Evolutionary conservation across 2,329 filamentous ascomycete genomes (phyloP), one percentile per base, ranked within the genome.

Genomic region (Epichloe hybrida): DNA sequence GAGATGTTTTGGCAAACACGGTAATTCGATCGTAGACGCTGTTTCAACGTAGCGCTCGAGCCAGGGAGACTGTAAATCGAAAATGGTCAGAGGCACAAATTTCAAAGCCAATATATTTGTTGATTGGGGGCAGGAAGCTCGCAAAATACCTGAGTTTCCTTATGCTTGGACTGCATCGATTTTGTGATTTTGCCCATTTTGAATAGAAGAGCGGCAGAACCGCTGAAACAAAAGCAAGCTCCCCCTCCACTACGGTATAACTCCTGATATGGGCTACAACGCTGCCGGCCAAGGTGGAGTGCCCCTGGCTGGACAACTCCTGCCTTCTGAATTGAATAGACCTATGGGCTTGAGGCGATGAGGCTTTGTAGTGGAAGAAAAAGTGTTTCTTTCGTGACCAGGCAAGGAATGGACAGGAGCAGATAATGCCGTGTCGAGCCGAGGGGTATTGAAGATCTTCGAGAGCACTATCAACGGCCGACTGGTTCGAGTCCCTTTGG

Each of bases 21-120:
- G 82, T 61, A 96, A 72, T 45, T 88, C 79, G 57, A 79, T 74
- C 52, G 77, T 76, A 57, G 81, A 81, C 47, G 86, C 82, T 58
- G 76, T 75, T 60, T 83, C 74, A 61, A 95, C 84, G 64, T 90
- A 97, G 50, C 84, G 77, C 67, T 84, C 79, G 57, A 97, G 78
- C 75, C 86, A 95, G 58, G 88, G 84, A 67, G 93, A 95, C 88
- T 96, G 58, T 46, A 9, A 31, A 23, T 5, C 12, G 31, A 38
- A 42, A 13, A 20, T 1, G 20, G 35, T 51, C 23, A 52, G 34
- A 49, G 49, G 20, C 15, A 12, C 37, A 27, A n/a, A 36, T n/a
- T 6, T 27, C 34, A 9, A n/a, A 21, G 40, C 2, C 15, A 36
- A 17, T 23, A 2, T 36, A 12, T 7, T 12, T 31, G 9, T 15